Evolutionary conservation across 1,284 basidiomycete genomes (phyloP), one percentile per base, ranked within the genome.

Genomic region (Puccinia novopanici): DNA sequence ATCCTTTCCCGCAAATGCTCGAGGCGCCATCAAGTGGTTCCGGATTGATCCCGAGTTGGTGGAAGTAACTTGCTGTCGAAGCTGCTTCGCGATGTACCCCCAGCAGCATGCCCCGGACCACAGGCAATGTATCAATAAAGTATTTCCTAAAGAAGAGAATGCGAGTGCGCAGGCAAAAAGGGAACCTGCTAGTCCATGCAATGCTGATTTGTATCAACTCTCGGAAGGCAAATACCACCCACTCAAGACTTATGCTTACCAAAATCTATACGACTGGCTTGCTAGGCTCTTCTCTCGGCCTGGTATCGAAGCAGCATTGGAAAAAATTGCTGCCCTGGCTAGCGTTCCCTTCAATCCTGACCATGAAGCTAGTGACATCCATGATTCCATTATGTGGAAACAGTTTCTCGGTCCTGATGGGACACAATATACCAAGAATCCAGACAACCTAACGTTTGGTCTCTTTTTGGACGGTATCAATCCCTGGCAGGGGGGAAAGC

Each of bases 11-110:
- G 42, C 22, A 10, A 54, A 79, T 59, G 40, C 72, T 19, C 13
- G 55, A 24, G 72, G 40, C 45, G 40, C 61, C 50, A 59, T 79
- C 24, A n/a, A 61, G 2, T 59, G 76, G 76, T 42, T 79, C 24
- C n/a, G 48, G 19, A 72, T 79, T 22, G 76, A 79, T 72, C 76
- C 76, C 8, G 30, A 27, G 0, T 22, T 79, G n/a, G 42, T 71
- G 27, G 30, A 27, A 2, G 55, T 79, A 19, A 37, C 61, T 3
- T 79, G 76, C 55, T 79, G 76, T 63, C 68, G 2, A 63, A 24
- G 5, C 5, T 79, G 65, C 30, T 79, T 79, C 52, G 68, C 67
- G 19, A 61, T 79, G 68, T 79, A 79, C 55, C 76, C 76, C 40
- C n/a, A n/a, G n/a, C n/a, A n/a, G n/a, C n/a, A n/a, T n/a, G n/a